Percentiles rank a stretch among this genome's conserved stretches.
Conservation (phyloP, 805 yeast genomes). For the Candida schatavii region DNA sequence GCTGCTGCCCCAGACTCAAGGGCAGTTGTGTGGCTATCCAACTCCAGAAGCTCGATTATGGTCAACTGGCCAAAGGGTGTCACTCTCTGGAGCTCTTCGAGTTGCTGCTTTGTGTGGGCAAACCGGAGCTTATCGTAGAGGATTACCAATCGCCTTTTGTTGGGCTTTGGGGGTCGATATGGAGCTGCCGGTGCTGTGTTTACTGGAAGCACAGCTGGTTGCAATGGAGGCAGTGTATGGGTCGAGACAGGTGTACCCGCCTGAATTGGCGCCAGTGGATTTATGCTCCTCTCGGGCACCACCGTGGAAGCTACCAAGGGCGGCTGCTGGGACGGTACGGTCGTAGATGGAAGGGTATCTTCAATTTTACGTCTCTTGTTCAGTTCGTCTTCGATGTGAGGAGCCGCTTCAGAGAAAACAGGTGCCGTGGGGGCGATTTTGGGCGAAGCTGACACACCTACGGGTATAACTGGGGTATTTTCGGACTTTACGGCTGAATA, state of each 20-base stretch:
- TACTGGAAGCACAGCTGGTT: neutral
- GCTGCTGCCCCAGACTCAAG: neutral
- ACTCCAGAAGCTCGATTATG: conserved; percentile 15
- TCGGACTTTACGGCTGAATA: too few relatives aligned
- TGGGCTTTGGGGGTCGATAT: conserved; percentile 1
- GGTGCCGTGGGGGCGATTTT: too few relatives aligned
- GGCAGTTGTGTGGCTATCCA: conserved; percentile 4
- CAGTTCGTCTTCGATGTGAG: neutral
- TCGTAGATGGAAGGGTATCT: too few relatives aligned
- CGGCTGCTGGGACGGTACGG: neutral
- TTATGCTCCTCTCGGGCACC: neutral
- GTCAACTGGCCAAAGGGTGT: neutral
- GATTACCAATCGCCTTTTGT: conserved; percentile 15
- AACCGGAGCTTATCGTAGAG: conserved; percentile 27
- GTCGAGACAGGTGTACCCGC: neutral
- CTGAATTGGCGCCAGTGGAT: too few relatives aligned
- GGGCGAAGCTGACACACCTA: too few relatives aligned
- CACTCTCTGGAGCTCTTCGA: conserved; percentile 13
- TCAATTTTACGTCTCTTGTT: neutral
- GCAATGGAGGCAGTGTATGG: neutral
- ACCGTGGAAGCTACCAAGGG: neutral
- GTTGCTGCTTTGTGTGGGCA: conserved; percentile 24
- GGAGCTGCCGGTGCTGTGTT: conserved; percentile 1
- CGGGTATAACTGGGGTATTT: too few relatives aligned
- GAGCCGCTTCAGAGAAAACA: too few relatives aligned